Evolutionary conservation across 352 stramenopile species (phyloP).

Genomic region (Phytopythium boreale): DNA sequence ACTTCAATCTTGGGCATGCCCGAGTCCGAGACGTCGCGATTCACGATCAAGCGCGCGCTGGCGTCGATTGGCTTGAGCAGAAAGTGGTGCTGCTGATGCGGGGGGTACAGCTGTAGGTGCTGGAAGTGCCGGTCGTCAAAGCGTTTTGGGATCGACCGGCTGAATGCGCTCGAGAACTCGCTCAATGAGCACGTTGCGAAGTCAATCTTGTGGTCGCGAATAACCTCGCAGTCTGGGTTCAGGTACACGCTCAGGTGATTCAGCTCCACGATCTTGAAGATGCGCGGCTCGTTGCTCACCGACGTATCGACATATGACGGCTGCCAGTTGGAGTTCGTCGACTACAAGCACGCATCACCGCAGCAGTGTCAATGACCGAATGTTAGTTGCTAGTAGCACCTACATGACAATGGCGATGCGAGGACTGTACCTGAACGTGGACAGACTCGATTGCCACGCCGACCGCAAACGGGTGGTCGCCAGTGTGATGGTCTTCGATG

Average conservation of each 20-base stretch:
- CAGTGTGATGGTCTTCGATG: constrained; percentile 68
- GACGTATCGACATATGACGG: constrained; percentile 77
- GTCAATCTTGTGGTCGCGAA: constrained; percentile 50
- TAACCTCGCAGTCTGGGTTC: constrained; percentile 73
- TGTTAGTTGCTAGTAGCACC: neutral
- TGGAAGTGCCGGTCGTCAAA: constrained; percentile 68
- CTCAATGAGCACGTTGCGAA: constrained; percentile 72
- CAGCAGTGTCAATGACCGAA: neutral
- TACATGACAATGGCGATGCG: neutral
- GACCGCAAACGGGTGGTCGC: constrained; percentile 79
- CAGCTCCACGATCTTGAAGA: constrained; percentile 88
- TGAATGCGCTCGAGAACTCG: constrained; percentile 77
- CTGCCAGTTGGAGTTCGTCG: constrained; percentile 86
- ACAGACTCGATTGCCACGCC: constrained; percentile 84
- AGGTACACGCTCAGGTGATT: constrained; percentile 88
- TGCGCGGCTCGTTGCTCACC: constrained; percentile 79
- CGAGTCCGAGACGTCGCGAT: constrained; percentile 73
- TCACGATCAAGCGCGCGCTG: constrained; percentile 76
- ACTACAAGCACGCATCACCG: constrained; percentile 29
- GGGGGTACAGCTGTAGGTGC: constrained; percentile 71
- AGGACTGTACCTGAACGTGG: constrained; percentile 48
- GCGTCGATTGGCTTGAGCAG: constrained; percentile 82
- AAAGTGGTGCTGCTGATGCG: constrained; percentile 79
- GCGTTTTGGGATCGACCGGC: constrained; percentile 74
- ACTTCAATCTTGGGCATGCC: constrained; percentile 81